Percentiles rank a stretch among this genome's conserved stretches.
These are phyloP conservation scores for Tulasnella sp. DNA, from an alignment of 768 basidiomycete species.

Conservation along the genomic window DNA sequence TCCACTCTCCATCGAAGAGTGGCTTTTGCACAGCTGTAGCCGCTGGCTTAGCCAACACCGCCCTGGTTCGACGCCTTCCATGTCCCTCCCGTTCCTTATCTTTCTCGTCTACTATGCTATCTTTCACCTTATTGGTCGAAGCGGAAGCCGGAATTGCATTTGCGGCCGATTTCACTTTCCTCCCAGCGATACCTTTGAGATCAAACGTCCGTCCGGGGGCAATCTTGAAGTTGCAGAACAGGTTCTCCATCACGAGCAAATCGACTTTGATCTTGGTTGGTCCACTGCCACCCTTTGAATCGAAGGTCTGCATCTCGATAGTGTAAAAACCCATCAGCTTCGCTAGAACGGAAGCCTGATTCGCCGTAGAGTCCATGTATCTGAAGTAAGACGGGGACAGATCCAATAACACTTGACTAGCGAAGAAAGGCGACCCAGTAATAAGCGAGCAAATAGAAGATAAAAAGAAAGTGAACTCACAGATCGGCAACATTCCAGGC, in stretches of 20 bases:
- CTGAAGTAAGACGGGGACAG: slow-evolving; percentile 69
- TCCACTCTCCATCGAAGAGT: slow-evolving; percentile 75
- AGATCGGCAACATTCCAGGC: slow-evolving; percentile 81
- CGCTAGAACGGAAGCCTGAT: slow-evolving; percentile 54
- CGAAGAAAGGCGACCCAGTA: neutral
- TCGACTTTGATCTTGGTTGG: slow-evolving; percentile 48
- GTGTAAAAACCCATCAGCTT: slow-evolving; percentile 79
- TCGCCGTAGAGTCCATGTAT: slow-evolving; percentile 61
- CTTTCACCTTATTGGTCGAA: neutral
- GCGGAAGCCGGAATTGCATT: neutral
- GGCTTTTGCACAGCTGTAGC: slow-evolving; percentile 38
- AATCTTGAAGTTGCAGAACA: slow-evolving; percentile 61
- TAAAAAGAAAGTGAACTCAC: slow-evolving; percentile 34
- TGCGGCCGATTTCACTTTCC: slow-evolving; percentile 47
- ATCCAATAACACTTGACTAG: slow-evolving; percentile 66
- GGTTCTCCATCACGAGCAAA: slow-evolving; percentile 75
- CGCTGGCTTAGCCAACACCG: slow-evolving; percentile 17
- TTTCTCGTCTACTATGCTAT: neutral
- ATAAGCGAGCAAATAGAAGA: neutral
- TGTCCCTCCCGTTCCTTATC: neutral
- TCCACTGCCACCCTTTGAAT: slow-evolving; percentile 34
- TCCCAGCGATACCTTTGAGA: slow-evolving; percentile 70
- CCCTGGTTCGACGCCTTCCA: neutral
- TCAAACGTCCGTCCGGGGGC: slow-evolving; percentile 51
- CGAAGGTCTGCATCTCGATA: slow-evolving; percentile 61